These are phyloP conservation scores for Dactylellina sp. DNA, from an alignment of 2,329 filamentous ascomycete species.

Conservation along the genomic window DNA sequence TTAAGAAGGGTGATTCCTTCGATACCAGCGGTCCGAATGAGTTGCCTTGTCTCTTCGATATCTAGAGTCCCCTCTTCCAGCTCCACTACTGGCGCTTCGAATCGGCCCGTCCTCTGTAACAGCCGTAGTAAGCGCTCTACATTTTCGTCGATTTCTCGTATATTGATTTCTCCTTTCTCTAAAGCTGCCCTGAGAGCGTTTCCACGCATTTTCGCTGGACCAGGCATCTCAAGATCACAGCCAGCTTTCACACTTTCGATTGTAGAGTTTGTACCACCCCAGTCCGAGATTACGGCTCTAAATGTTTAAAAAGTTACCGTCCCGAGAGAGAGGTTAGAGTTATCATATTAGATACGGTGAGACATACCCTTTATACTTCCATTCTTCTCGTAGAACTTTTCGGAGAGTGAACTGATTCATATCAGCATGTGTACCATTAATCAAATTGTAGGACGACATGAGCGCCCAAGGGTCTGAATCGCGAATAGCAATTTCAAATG, in stretches of 20 bases:
- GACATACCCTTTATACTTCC: constrained; percentile 65
- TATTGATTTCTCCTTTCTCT: constrained; percentile 66
- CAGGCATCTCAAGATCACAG: constrained; percentile 73
- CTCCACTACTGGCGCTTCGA: constrained; percentile 70
- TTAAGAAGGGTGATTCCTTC: constrained; percentile 74
- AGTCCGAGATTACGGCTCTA: constrained; percentile 63
- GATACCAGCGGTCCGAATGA: constrained; percentile 73
- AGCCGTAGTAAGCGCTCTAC: constrained; percentile 72
- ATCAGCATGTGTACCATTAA: constrained; percentile 71
- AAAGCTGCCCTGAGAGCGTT: constrained; percentile 71
- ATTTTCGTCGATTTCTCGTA: constrained; percentile 70
- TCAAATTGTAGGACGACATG: constrained; percentile 76
- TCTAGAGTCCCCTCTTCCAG: constrained; percentile 71
- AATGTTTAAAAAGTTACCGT: constrained; percentile 24
- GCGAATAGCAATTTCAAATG: constrained; percentile 78
- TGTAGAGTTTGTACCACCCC: constrained; percentile 70
- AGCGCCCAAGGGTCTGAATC: constrained; percentile 77
- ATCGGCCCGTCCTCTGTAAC: constrained; percentile 73
- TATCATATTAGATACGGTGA: constrained; percentile 59
- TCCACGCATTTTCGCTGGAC: constrained; percentile 67
- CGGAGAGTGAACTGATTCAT: constrained; percentile 58
- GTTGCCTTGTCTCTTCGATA: constrained; percentile 69
- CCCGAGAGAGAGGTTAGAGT: no score
- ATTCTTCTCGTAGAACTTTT: constrained; percentile 62
- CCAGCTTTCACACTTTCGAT: constrained; percentile 69